Evolutionary conservation across 2,329 filamentous ascomycete species (phyloP), one percentile per base, ranked within the genome.

Genomic region (Fusarium sp.): DNA sequence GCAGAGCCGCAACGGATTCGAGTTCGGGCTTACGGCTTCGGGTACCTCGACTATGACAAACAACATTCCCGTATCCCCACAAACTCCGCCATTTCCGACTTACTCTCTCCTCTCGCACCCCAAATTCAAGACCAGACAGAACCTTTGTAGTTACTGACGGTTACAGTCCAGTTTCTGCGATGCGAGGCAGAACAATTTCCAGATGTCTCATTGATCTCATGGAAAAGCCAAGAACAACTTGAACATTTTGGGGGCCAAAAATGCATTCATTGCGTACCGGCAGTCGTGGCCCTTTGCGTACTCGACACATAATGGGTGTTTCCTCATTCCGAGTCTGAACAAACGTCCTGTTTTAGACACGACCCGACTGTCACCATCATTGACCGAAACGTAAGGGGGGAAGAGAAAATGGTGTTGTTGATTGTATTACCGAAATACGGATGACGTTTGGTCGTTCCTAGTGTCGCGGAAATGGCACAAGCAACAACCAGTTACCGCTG

Each of bases 11-110:
- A 71, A 63, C 39, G 44, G 58, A 50, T 39, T 58, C 31, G 57
- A 21, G 25, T 45, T 43, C 37, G 55, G 54, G 51, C 60, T 57
- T 75, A 72, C 42, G 48, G 44, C 10, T 25, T 42, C 28, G 65
- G 55, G 71, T 75, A 71, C 53, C 70, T 55, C 63, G 43, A 61
- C 71, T 73, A 74, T 59, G 62, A 57, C 56, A 55, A 53, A 23
- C 45, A 45, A 73, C 67, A 31, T 57, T 16, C 16, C 7, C n/a
- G 42, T 52, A 57, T 69, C 65, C 53, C 65, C 55, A 63, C 67
- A 55, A 64, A 58, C 62, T 73, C 66, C 64, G 62, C 59, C 63
- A 55, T 58, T 44, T 58, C 57, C 61, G 55, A 62, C 43, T 50
- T 52, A 16, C 23, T 26, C 48, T 62, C 50, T 43, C 12, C 48